These are phyloP conservation scores for Salix exigua DNA, from an alignment of 345 rosid genomes.

Conservation along the genomic window DNA sequence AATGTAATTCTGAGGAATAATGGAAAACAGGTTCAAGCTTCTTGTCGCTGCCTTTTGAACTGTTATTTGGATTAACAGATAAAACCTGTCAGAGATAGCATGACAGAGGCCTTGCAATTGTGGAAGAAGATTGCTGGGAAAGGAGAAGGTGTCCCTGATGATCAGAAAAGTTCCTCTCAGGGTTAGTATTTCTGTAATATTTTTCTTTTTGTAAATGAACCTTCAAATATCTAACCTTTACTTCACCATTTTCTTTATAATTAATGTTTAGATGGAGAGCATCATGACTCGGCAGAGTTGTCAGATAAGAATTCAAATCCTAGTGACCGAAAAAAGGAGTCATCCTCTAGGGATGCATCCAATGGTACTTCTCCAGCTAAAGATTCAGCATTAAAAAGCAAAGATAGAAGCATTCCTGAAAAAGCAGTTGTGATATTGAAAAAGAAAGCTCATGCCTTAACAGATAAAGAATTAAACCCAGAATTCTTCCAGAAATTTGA, in stretches of 20 bases:
- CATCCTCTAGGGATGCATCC: slow-evolving; percentile 45
- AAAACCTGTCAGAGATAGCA: slow-evolving; percentile 91
- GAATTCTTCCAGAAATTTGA: slow-evolving; percentile 96
- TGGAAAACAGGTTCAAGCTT: slow-evolving; percentile 16
- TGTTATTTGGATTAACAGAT: slow-evolving; percentile 49
- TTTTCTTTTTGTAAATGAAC: background rate
- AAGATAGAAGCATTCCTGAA: slow-evolving; percentile 62
- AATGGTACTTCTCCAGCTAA: slow-evolving; percentile 41
- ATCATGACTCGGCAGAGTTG: slow-evolving; percentile 32
- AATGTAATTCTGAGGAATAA: background rate
- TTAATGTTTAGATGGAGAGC: slow-evolving; percentile 32
- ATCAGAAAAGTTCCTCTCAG: slow-evolving; percentile 53
- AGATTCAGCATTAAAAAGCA: slow-evolving; percentile 55
- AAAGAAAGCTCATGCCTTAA: slow-evolving; percentile 77
- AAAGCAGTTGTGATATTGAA: slow-evolving; percentile 81
- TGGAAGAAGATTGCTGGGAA: slow-evolving; percentile 90
- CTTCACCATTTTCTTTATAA: slow-evolving; percentile 5
- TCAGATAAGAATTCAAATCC: slow-evolving; percentile 43
- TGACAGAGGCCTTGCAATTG: slow-evolving; percentile 83
- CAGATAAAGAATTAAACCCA: slow-evolving; percentile 83
- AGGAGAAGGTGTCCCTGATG: slow-evolving; percentile 61
- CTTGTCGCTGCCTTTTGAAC: slow-evolving; percentile 3
- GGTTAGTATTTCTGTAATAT: slow-evolving; percentile 33
- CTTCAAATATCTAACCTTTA: slow-evolving; percentile 9
- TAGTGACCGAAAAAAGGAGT: slow-evolving; percentile 37